A percentile compares a stretch with the other conserved stretches of the same genome.
phyloP scores from a whole-genome alignment of 2,329 filamentous ascomycete species.

The Sclerotinia nivalis region DNA sequence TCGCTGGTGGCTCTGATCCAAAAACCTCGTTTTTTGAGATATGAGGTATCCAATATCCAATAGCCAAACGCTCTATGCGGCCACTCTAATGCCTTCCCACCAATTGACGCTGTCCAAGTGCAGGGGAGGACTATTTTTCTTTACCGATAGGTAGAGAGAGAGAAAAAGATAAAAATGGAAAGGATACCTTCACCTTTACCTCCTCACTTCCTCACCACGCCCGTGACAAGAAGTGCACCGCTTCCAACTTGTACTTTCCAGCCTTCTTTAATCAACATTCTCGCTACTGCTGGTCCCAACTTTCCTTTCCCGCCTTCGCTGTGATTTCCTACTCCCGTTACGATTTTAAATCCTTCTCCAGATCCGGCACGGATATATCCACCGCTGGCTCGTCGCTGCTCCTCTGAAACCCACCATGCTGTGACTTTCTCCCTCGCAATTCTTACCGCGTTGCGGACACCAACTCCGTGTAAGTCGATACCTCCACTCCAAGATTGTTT shows the following conservation, averaged over 20 bases:
- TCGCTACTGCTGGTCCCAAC: constrained; percentile 77
- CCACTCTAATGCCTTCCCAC: too few species aligned
- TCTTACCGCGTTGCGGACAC: constrained; percentile 75
- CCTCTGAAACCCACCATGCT: constrained; percentile 75
- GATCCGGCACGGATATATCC: constrained; percentile 35
- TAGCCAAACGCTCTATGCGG: too few species aligned
- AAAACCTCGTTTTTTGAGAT: too few species aligned
- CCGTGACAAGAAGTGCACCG: constrained; percentile 70
- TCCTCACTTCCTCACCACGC: constrained; percentile 44
- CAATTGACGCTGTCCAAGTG: too few species aligned
- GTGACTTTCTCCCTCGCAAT: constrained; percentile 70
- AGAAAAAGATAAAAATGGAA: not conserved
- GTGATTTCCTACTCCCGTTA: constrained; percentile 81
- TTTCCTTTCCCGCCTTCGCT: constrained; percentile 73
- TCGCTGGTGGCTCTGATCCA: too few species aligned
- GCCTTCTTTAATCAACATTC: constrained; percentile 71
- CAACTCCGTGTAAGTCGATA: constrained; percentile 82
- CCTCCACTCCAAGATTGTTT: constrained; percentile 60
- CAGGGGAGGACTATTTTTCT: too few species aligned
- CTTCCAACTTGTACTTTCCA: constrained; percentile 78
- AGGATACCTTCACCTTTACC: not conserved
- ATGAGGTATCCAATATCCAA: too few species aligned
- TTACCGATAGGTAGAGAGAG: too few species aligned
- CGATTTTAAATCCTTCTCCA: constrained; percentile 64
- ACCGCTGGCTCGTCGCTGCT: constrained; percentile 36